phyloP scores from a whole-genome alignment of 805 yeast genomes.

The Geotrichum ghanense region DNA sequence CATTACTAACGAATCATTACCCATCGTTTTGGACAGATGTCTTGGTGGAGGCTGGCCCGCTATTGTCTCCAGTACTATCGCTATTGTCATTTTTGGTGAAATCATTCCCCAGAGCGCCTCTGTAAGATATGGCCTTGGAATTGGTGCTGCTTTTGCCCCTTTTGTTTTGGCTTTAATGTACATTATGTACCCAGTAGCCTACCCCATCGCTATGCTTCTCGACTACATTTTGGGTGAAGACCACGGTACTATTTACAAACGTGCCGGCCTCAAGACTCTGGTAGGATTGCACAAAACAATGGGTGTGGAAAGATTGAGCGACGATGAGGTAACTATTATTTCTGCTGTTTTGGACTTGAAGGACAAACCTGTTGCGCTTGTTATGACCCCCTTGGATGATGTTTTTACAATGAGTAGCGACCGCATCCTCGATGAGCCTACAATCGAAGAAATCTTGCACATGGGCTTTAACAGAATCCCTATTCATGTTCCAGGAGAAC shows the following conservation, averaged over 20 bases:
- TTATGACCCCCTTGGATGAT: slow-evolving; percentile 90
- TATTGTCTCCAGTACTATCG: slow-evolving; percentile 82
- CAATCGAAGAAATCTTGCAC: slow-evolving; percentile 81
- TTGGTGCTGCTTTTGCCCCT: slow-evolving; percentile 85
- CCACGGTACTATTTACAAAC: slow-evolving; percentile 90
- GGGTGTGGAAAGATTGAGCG: slow-evolving; percentile 89
- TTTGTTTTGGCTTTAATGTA: slow-evolving; percentile 81
- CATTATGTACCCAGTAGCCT: slow-evolving; percentile 81
- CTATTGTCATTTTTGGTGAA: slow-evolving; percentile 91
- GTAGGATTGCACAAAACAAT: slow-evolving; percentile 88
- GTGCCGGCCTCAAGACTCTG: slow-evolving; percentile 83
- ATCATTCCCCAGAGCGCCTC: slow-evolving; percentile 90
- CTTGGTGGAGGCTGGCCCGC: slow-evolving; percentile 98
- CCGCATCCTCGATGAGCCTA: slow-evolving; percentile 65
- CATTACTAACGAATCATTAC: slow-evolving; percentile 87
- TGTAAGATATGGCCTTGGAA: slow-evolving; percentile 83
- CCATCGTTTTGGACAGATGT: slow-evolving; percentile 84
- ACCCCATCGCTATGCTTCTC: slow-evolving; percentile 73
- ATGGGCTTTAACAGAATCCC: slow-evolving; percentile 96
- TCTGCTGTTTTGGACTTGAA: slow-evolving; percentile 88
- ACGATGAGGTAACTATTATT: slow-evolving; percentile 93
- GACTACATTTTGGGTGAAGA: slow-evolving; percentile 86
- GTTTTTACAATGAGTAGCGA: slow-evolving; percentile 85
- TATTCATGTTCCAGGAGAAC: slow-evolving; percentile 80
- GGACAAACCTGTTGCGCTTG: slow-evolving; percentile 73